These are phyloP conservation scores for Cryptococcus floricola DNA, from an alignment of 1,284 basidiomycete genomes.

Conservation along the genomic window DNA sequence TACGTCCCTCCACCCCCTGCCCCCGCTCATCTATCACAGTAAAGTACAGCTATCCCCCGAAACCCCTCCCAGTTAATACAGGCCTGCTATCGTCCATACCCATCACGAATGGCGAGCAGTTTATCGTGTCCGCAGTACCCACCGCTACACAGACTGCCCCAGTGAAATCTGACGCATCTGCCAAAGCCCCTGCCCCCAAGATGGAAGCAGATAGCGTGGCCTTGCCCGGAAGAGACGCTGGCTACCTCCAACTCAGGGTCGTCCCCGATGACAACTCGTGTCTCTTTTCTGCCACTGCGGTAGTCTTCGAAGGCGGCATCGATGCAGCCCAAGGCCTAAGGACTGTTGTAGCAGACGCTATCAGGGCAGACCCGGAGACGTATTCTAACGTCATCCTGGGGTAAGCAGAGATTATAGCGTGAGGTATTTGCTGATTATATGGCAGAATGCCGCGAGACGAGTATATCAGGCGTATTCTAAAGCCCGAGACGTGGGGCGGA, in stretches of 20 bases:
- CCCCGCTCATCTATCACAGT: constrained; percentile 53
- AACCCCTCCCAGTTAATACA: constrained; percentile 64
- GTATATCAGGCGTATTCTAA: constrained; percentile 76
- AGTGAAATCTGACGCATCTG: constrained; percentile 30
- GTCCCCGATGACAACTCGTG: constrained; percentile 93
- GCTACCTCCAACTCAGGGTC: constrained; percentile 54
- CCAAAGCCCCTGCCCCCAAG: constrained; percentile 7
- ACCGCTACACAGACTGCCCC: too few species aligned
- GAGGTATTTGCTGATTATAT: neutral
- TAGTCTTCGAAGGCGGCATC: constrained; percentile 78
- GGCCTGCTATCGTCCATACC: constrained; percentile 71
- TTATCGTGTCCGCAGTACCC: constrained; percentile 63
- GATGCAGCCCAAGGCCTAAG: constrained; percentile 51
- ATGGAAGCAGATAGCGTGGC: constrained; percentile 28
- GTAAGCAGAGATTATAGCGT: constrained; percentile 50
- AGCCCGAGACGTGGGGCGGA: constrained; percentile 81
- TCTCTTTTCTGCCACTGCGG: constrained; percentile 76
- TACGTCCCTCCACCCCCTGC: constrained; percentile 49
- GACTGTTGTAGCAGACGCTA: constrained; percentile 77
- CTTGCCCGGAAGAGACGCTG: constrained; percentile 52
- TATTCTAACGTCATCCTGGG: constrained; percentile 82
- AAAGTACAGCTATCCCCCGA: constrained; percentile 79
- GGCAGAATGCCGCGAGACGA: constrained; percentile 63
- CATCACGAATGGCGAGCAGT: constrained; percentile 70
- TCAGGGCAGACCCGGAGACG: constrained; percentile 62